Conservation (phyloP, 2,329 filamentous ascomycete species). For the Cadophora malorum region DNA sequence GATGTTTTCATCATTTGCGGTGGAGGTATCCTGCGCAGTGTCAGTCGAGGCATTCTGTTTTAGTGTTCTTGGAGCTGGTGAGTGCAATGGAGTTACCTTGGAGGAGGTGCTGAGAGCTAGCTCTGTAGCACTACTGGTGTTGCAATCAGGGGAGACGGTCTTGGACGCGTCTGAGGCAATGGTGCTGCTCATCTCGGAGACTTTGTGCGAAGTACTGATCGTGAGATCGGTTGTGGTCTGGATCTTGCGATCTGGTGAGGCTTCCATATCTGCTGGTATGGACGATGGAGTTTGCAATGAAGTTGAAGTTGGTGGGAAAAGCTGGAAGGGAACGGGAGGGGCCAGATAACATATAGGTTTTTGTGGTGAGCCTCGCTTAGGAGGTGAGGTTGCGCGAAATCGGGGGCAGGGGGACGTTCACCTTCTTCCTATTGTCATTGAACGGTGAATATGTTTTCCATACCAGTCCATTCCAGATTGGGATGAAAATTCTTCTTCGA, state of each 20-base stretch:
- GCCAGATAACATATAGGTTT: not conserved
- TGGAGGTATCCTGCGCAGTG: not conserved
- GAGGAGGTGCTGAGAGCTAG: not conserved
- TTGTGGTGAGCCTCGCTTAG: conserved; percentile 2
- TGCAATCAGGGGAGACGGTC: not conserved
- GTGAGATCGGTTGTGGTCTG: not conserved
- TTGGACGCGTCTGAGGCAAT: not conserved
- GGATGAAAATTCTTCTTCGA: not conserved
- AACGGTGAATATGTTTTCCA: conserved; percentile 1
- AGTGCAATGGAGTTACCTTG: too few relatives aligned
- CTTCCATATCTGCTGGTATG: not conserved
- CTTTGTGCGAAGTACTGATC: not conserved
- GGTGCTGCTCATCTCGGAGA: not conserved
- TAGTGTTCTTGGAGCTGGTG: not conserved
- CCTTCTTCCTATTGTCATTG: not conserved
- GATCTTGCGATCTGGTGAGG: not conserved
- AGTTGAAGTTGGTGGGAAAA: not conserved
- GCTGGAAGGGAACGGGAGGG: not conserved
- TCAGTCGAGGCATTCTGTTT: not conserved
- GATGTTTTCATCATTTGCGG: not conserved
- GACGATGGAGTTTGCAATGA: not conserved
- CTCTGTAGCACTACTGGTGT: not conserved
- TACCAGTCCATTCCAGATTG: not conserved
- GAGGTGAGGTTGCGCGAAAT: not conserved
- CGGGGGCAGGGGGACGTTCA: not conserved